Base-by-base conservation (phyloP, 345 rosid species). In the Eucalyptus paniculata region DNA sequence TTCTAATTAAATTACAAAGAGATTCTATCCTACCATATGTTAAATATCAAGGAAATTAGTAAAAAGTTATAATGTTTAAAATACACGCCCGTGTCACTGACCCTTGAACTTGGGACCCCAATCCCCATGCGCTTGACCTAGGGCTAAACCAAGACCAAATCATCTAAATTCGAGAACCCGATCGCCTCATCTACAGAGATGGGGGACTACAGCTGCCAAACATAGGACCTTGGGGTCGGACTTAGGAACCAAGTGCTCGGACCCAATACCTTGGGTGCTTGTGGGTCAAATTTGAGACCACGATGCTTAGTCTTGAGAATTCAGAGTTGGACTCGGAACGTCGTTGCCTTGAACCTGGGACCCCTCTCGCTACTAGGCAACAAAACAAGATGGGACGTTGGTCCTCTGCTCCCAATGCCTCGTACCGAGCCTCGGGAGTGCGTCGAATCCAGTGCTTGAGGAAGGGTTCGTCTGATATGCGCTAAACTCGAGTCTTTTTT, bases 381-480 rank as follows among this genome's bases (percentile, higher is more conserved):
- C 12, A 56, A 56, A 24, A 30, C 28, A 56, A 24, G 62, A 56
- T 24, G 28, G 28, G 62, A 56, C 62, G 3, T 56, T 0, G 60
- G 60, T 56, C 28, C 60, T 1, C 28, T 4, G 4, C 60, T 56
- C 3, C 65, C 65, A 4, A 58, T 58, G 13, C 65, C 65, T 58
- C 13, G n/a, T 10, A 24, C 30, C 13, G 1, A 26, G 62, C 30
- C n/a, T 58, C n/a, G n/a, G 30, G n/a, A 58, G 30, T 26, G 62
- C 62, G 1, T 0, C 5, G 14, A 56, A 4, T 13, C 62, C 62
- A 2, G 30, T 0, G 2, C 62, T 56, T 56, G 62, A 12, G 8
- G 34, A 62, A 62, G 0, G 69, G 69, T 1, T 62, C 32, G 67
- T 28, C 8, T 28, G 8, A 60, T 5, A 4, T 60, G 67, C 32